A percentile compares a stretch with the other conserved stretches of the same genome.
Evolutionary conservation across 306 rosid genomes (phyloP).

Genomic region (Macrotyloma uniflorum): DNA sequence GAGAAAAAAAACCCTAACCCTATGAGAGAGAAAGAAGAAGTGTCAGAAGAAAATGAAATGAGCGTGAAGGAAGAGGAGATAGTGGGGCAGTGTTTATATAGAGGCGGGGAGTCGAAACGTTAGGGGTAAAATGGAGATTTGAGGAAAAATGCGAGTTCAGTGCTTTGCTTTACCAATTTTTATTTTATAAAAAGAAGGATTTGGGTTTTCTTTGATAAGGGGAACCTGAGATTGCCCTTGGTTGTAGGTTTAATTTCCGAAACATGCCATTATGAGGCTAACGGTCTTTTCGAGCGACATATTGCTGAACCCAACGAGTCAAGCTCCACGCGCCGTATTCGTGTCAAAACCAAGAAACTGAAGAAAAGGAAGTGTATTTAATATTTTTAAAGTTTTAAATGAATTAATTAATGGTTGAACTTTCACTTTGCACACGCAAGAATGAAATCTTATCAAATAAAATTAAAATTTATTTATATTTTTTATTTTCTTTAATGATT

Average conservation of each 20-base stretch:
- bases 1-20: constrained; percentile 46
- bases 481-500: no score
- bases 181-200: not conserved
- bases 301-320: not conserved
- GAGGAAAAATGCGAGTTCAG: not conserved
- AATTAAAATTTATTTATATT: no score
- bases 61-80: constrained; percentile 32
- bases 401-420: no score
- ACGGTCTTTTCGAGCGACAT: constrained; percentile 15
- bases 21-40: constrained; percentile 45
- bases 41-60: constrained; percentile 16
- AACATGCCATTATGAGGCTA: not conserved
- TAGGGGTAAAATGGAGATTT: constrained; percentile 48
- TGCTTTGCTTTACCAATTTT: constrained; percentile 9
- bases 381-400: no score
- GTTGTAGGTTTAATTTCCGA: constrained; percentile 8
- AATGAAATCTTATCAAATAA: no score
- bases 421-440: no score
- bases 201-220: constrained; percentile 27
- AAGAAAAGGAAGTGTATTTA: no score
- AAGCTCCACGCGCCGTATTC: not conserved
- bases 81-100: constrained; percentile 54
- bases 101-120: constrained; percentile 62
- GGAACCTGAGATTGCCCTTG: not conserved
- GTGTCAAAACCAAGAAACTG: no score